phyloP scores from a whole-genome alignment of 805 yeast genomes.

The Candida manassasensis region DNA sequence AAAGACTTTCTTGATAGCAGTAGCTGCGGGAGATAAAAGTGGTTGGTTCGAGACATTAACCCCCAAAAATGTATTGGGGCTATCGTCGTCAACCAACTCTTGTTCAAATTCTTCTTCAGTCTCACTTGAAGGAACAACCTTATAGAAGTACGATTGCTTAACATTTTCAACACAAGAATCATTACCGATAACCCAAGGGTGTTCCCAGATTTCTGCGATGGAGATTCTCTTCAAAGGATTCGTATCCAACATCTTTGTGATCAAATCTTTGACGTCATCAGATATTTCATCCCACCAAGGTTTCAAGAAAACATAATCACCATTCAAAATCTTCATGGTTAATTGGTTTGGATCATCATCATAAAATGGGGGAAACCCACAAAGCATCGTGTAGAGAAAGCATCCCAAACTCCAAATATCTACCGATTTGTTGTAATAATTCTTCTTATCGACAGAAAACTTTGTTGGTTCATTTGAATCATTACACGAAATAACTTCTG shows the following conservation, averaged over 20 bases:
- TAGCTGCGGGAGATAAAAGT: slow-evolving; percentile 30
- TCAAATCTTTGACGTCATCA: slow-evolving; percentile 64
- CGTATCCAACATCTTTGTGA: slow-evolving; percentile 59
- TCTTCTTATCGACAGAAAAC: slow-evolving; percentile 26
- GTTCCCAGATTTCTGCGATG: slow-evolving; percentile 59
- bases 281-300: slow-evolving; percentile 92
- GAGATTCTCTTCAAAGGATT: slow-evolving; percentile 67
- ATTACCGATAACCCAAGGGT: slow-evolving; percentile 56
- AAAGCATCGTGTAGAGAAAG: slow-evolving; percentile 60
- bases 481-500: slow-evolving; percentile 54
- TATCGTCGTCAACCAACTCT: slow-evolving; percentile 12
- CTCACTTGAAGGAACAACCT: slow-evolving; percentile 5
- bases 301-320: slow-evolving; percentile 65
- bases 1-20: slow-evolving; percentile 39
- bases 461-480: slow-evolving; percentile 12
- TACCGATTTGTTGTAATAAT: slow-evolving; percentile 59
- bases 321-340: slow-evolving; percentile 64
- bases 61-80: not conserved
- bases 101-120: slow-evolving; percentile 6
- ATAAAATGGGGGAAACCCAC: slow-evolving; percentile 74
- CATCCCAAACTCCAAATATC: slow-evolving; percentile 76
- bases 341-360: slow-evolving; percentile 62
- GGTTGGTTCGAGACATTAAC: slow-evolving; percentile 11
- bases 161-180: slow-evolving; percentile 8
- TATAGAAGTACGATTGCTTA: slow-evolving; percentile 4